Evolutionary conservation across 306 rosid species (phyloP).

Genomic region (Malus orientalis): DNA sequence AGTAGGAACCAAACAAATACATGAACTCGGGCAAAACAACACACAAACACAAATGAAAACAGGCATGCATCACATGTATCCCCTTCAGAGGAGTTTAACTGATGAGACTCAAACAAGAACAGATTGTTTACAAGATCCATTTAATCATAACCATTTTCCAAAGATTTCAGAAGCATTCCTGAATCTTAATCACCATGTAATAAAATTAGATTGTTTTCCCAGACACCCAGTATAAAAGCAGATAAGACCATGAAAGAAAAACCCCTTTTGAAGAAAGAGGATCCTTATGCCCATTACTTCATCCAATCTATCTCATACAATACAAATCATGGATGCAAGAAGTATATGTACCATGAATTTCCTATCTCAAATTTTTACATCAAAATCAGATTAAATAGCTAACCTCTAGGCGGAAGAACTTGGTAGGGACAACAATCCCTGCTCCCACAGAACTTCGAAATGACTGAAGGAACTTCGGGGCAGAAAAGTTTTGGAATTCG

Average conservation of each 20-base stretch:
- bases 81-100: not conserved
- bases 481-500: conserved; percentile 58
- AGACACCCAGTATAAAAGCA: not conserved
- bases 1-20: not conserved
- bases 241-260: not conserved
- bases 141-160: not conserved
- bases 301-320: not conserved
- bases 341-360: not conserved
- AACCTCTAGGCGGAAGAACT: conserved; percentile 87
- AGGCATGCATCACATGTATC: not conserved
- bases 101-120: not conserved
- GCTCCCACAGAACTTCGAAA: conserved; percentile 78
- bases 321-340: not conserved
- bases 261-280: not conserved
- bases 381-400: conserved; percentile 20
- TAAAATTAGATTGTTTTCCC: not conserved
- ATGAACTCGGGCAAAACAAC: not conserved
- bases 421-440: conserved; percentile 86
- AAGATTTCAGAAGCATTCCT: not conserved
- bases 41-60: not conserved
- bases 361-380: not conserved
- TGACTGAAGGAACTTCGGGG: conserved; percentile 57
- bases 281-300: not conserved
- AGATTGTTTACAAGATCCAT: not conserved
- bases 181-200: not conserved